Evolutionary conservation across 495 filamentous ascomycete genomes (phyloP).

Genomic region (Sordaria brevicollis): DNA sequence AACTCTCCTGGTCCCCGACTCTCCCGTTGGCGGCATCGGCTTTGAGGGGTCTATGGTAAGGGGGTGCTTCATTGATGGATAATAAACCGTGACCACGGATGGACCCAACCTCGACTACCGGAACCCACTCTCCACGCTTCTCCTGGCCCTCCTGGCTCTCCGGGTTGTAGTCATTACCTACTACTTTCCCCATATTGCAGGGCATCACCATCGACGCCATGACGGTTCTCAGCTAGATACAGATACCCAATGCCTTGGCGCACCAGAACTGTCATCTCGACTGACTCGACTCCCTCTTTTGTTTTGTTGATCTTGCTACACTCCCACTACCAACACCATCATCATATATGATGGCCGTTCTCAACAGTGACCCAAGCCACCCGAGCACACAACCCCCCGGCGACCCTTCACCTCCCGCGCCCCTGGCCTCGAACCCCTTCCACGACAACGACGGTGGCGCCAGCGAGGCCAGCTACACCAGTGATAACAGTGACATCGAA

Average conservation of each 20-base stretch:
- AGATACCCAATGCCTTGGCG: neutral
- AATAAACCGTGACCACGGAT: neutral
- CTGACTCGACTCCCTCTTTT: neutral
- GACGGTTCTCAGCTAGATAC: neutral
- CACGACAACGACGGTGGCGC: neutral
- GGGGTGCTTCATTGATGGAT: neutral
- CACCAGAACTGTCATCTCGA: neutral
- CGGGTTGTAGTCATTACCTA: neutral
- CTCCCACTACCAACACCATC: neutral
- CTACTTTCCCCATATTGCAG: neutral
- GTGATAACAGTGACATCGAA: slow-evolving; percentile 7
- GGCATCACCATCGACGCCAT: neutral
- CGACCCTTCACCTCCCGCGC: neutral
- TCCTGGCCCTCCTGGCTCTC: neutral
- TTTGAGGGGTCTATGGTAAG: too few species aligned
- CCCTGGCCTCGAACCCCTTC: neutral
- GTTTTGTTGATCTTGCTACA: neutral
- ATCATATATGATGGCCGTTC: neutral
- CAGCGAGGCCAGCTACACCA: neutral
- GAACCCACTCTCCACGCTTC: neutral
- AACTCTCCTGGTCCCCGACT: neutral
- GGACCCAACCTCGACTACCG: neutral
- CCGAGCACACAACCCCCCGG: neutral
- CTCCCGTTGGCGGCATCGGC: neutral
- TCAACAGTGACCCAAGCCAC: neutral